Evolutionary conservation across 768 basidiomycete genomes (phyloP).

Genomic region (Coprinopsis sp.): DNA sequence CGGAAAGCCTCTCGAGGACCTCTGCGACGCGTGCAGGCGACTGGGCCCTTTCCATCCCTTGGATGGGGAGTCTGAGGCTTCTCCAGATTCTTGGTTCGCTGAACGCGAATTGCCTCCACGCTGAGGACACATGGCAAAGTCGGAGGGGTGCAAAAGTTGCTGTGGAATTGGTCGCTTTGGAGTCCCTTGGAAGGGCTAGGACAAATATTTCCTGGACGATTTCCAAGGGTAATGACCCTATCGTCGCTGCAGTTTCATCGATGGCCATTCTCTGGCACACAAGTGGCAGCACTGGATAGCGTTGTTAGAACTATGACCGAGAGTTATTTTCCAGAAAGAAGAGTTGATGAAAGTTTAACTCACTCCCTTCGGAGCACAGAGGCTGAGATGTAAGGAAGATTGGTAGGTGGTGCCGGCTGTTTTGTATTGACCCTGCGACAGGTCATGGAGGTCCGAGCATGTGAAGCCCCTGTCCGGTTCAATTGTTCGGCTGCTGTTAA

Average conservation of each 20-base stretch:
- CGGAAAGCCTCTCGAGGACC: neutral
- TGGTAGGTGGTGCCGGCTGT: too few species aligned
- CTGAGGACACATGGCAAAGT: constrained; percentile 33
- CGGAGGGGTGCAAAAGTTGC: constrained; percentile 25
- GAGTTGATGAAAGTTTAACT: too few species aligned
- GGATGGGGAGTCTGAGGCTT: constrained; percentile 4
- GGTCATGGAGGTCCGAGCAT: too few species aligned
- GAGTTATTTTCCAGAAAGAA: too few species aligned
- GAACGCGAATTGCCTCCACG: constrained; percentile 38
- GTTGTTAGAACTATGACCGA: too few species aligned
- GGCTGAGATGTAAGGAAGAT: too few species aligned
- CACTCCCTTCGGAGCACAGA: too few species aligned
- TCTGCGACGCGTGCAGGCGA: neutral
- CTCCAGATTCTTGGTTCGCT: constrained; percentile 34
- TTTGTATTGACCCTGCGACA: neutral
- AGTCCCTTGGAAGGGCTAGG: constrained; percentile 1
- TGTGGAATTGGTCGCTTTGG: neutral
- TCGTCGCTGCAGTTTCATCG: neutral
- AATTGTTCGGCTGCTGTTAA: too few species aligned
- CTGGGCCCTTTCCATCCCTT: constrained; percentile 1
- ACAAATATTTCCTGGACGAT: constrained; percentile 9
- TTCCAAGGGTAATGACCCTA: constrained; percentile 1
- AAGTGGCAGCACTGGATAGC: too few species aligned
- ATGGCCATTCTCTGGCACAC: neutral
- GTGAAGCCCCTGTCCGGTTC: too few species aligned